Evolutionary conservation across 805 yeast genomes (phyloP).

Genomic region (Ogataea pignaliae): DNA sequence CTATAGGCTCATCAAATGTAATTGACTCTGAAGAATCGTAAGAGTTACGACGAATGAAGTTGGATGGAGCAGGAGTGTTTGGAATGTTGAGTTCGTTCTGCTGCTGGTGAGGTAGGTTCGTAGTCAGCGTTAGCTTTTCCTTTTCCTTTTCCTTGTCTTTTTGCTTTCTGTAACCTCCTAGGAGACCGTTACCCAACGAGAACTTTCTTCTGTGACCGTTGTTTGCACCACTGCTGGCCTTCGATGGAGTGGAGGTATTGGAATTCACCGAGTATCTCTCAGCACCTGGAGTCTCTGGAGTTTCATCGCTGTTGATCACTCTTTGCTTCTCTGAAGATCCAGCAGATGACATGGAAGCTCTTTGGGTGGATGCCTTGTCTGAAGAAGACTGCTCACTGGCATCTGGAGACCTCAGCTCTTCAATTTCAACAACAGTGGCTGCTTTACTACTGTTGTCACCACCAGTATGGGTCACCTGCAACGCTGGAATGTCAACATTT

Average conservation of each 20-base stretch:
- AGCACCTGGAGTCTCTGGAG: slow-evolving; percentile 12
- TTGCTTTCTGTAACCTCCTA: slow-evolving; percentile 50
- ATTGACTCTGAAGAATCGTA: slow-evolving; percentile 57
- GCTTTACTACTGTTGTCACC: slow-evolving; percentile 16
- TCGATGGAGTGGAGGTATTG: slow-evolving; percentile 29
- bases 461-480: neutral
- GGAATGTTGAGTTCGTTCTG: slow-evolving; percentile 43
- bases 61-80: slow-evolving; percentile 36
- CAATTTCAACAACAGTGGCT: slow-evolving; percentile 17
- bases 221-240: slow-evolving; percentile 13
- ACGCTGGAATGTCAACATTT: neutral
- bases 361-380: slow-evolving; percentile 10
- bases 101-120: slow-evolving; percentile 28
- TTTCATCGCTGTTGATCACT: slow-evolving; percentile 7
- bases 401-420: slow-evolving; percentile 9
- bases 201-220: slow-evolving; percentile 55
- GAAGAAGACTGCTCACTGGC: slow-evolving; percentile 19
- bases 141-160: slow-evolving; percentile 21
- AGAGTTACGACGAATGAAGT: slow-evolving; percentile 31
- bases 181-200: slow-evolving; percentile 54
- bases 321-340: slow-evolving; percentile 13
- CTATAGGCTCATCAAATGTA: slow-evolving; percentile 49
- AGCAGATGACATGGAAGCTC: slow-evolving; percentile 17
- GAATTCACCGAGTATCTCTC: slow-evolving; percentile 20
- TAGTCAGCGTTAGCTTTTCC: slow-evolving; percentile 33